These are phyloP conservation scores for Leptographium radiaticola DNA, from an alignment of 2,329 filamentous ascomycete genomes.

Conservation along the genomic window DNA sequence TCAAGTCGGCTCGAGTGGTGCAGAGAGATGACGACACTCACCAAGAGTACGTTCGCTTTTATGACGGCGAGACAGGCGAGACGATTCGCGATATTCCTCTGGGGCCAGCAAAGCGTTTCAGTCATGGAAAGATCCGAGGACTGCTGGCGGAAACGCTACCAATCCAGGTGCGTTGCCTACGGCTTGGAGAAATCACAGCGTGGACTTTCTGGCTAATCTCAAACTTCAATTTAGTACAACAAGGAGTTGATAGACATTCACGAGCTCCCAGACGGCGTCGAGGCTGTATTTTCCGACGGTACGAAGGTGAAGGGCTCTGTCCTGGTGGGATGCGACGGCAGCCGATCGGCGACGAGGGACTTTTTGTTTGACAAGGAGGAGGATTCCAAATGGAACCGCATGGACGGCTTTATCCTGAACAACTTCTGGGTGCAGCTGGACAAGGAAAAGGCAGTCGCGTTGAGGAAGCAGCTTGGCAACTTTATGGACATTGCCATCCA, in stretches of 20 bases:
- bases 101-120: constrained; percentile 3
- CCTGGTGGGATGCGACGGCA: constrained; percentile 2
- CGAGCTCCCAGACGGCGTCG: not conserved
- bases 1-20: not conserved
- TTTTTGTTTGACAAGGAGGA: not conserved
- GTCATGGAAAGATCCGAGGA: constrained; percentile 1
- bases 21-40: constrained; percentile 1
- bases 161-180: not conserved
- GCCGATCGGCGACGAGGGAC: not conserved
- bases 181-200: not conserved
- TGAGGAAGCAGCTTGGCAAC: constrained; percentile 1
- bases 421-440: constrained; percentile 3
- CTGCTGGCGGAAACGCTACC: constrained; percentile 2
- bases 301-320: constrained; percentile 1
- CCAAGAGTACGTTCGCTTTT: constrained; percentile 2
- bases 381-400: not conserved
- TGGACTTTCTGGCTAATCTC: not conserved
- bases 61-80: constrained; percentile 1
- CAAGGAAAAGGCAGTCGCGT: not conserved
- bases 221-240: not conserved
- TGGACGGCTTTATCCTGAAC: constrained; percentile 4
- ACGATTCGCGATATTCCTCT: constrained; percentile 2
- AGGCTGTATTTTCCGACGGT: constrained; percentile 1
- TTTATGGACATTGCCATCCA: constrained; percentile 4
- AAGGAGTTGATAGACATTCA: not conserved